A percentile compares a stretch with the other conserved stretches of the same genome.
These are phyloP conservation scores for Cladorrhinum sp. DNA, from an alignment of 2,329 filamentous ascomycete genomes.

Conservation along the genomic window DNA sequence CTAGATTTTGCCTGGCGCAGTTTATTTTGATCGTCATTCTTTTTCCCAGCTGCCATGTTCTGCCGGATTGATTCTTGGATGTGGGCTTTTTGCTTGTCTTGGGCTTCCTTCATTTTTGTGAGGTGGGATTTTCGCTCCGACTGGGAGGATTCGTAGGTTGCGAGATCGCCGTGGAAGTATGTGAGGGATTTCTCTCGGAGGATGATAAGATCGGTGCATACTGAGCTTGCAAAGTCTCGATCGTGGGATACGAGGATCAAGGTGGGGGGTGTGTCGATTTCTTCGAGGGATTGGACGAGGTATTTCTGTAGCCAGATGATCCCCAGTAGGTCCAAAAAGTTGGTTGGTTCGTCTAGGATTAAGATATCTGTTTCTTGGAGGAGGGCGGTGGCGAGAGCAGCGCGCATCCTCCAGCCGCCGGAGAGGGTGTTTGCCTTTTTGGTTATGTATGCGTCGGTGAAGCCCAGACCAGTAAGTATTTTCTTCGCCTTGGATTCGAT, in stretches of 20 bases:
- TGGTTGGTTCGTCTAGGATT: slow-evolving; percentile 83
- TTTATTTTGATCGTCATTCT: slow-evolving; percentile 79
- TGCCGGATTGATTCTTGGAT: slow-evolving; percentile 74
- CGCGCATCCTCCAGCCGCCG: slow-evolving; percentile 74
- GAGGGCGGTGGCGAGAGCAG: slow-evolving; percentile 61
- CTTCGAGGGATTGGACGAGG: slow-evolving; percentile 56
- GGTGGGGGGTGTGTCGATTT: slow-evolving; percentile 52
- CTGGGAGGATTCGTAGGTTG: slow-evolving; percentile 66
- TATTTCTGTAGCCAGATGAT: slow-evolving; percentile 83
- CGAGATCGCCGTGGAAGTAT: slow-evolving; percentile 72
- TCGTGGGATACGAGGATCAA: slow-evolving; percentile 82
- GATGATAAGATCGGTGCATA: slow-evolving; percentile 74
- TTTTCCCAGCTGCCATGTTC: slow-evolving; percentile 72
- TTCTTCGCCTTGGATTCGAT: slow-evolving; percentile 64
- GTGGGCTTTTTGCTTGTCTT: slow-evolving; percentile 76
- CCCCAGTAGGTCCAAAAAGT: slow-evolving; percentile 77
- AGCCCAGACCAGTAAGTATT: slow-evolving; percentile 69
- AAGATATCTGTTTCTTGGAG: slow-evolving; percentile 73
- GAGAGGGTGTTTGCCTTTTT: slow-evolving; percentile 65
- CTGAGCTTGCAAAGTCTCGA: slow-evolving; percentile 68
- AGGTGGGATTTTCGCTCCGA: slow-evolving; percentile 67
- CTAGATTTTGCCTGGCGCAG: slow-evolving; percentile 80
- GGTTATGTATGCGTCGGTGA: slow-evolving; percentile 59
- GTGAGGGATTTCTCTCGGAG: slow-evolving; percentile 68
- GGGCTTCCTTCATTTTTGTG: slow-evolving; percentile 73